These are phyloP conservation scores for Eucalyptus sideroxylon DNA, from an alignment of 345 rosid species.

Conservation along the genomic window DNA sequence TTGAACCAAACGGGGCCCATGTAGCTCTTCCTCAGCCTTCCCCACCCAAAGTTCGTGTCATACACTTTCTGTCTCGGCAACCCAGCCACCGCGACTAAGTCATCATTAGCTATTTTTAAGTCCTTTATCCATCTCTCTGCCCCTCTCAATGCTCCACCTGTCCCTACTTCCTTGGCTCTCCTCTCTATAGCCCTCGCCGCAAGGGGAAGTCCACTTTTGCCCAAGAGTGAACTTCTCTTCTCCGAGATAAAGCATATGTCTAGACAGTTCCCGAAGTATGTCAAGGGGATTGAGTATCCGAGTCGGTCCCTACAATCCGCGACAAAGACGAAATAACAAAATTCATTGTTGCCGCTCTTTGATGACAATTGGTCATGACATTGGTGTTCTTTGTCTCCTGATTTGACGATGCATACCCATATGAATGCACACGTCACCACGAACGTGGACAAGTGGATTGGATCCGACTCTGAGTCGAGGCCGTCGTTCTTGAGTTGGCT, in stretches of 20 bases:
- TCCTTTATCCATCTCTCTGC: neutral
- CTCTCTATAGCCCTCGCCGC: constrained; percentile 21
- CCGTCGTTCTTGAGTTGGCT: neutral
- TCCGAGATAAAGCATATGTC: neutral
- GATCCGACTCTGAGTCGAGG: neutral
- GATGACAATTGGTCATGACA: too few species aligned
- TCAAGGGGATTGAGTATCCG: neutral
- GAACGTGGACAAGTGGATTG: neutral
- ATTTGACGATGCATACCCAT: too few species aligned
- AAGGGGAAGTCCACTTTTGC: constrained; percentile 4
- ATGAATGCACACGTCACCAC: too few species aligned
- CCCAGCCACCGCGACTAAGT: too few species aligned
- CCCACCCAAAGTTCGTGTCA: too few species aligned
- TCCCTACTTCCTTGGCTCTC: constrained; percentile 1
- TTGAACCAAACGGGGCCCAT: too few species aligned
- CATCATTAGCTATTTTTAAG: too few species aligned
- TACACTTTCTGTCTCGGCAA: too few species aligned
- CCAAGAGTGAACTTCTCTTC: constrained; percentile 1
- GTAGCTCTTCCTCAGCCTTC: too few species aligned
- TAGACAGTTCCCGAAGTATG: constrained; percentile 26
- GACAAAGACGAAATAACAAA: neutral
- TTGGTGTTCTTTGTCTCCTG: too few species aligned
- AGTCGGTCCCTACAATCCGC: neutral
- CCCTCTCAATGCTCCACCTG: neutral
- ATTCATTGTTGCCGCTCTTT: neutral